Evolutionary conservation across 176 grass and related monocot species (phyloP).

Genomic region (Phyllostachys edulis): DNA sequence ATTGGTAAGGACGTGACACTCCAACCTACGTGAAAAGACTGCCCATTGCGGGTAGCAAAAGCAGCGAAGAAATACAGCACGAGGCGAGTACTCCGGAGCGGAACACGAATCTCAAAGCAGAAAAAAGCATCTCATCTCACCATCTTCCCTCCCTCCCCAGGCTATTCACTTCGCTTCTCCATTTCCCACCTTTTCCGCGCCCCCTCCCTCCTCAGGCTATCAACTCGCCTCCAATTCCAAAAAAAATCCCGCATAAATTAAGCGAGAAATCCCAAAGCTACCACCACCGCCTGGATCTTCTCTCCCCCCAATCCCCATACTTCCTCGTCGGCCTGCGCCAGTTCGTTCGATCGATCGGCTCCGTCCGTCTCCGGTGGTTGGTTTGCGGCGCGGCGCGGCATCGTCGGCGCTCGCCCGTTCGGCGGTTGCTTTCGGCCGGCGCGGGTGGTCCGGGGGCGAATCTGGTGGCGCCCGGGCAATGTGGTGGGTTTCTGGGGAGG

Average conservation of each 20-base stretch:
- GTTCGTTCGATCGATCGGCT: neutral
- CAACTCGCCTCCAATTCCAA: conserved; percentile 7
- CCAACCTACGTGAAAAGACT: neutral
- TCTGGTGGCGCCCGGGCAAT: conserved; percentile 16
- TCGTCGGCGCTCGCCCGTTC: neutral
- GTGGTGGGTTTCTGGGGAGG: neutral
- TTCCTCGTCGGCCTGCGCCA: neutral
- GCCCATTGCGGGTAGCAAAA: too few species aligned
- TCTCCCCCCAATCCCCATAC: neutral
- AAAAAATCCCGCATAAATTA: conserved; percentile 19
- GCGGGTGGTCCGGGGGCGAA: neutral
- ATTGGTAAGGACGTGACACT: conserved; percentile 10
- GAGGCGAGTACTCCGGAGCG: neutral
- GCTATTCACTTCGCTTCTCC: too few species aligned
- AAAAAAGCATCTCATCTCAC: too few species aligned
- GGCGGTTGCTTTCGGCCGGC: neutral
- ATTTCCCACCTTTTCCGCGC: neutral
- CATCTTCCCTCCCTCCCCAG: neutral
- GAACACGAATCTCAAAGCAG: conserved; percentile 21
- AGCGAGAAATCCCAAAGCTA: neutral
- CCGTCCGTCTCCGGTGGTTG: neutral
- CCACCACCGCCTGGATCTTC: neutral
- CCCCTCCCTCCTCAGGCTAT: neutral
- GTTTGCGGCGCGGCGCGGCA: neutral
- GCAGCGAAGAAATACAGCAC: neutral